A percentile compares a stretch with the other conserved stretches of the same genome.
Evolutionary conservation across 768 basidiomycete genomes (phyloP).

Genomic region (Udeniomyces megalosporus): DNA sequence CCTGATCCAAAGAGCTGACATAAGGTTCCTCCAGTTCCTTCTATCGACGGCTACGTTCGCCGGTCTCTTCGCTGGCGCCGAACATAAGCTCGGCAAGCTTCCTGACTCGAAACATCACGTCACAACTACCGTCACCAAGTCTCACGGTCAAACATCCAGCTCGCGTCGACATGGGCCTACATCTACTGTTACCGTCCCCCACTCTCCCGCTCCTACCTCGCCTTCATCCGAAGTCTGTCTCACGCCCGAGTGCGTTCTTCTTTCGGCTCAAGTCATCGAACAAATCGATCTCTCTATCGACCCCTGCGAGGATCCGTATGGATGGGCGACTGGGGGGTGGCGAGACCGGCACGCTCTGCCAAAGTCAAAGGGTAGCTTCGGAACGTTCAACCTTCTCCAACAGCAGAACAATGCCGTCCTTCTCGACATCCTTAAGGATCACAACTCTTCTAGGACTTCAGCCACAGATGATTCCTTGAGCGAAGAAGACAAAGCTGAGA

Average conservation of each 20-base stretch:
- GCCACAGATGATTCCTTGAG: slow-evolving; percentile 16
- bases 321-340: slow-evolving; percentile 86
- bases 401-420: slow-evolving; percentile 39
- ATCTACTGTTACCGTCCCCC: not conserved
- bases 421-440: slow-evolving; percentile 48
- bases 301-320: slow-evolving; percentile 91
- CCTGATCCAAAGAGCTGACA: too few relatives aligned
- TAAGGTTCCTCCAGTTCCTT: slow-evolving; percentile 36
- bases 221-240: slow-evolving; percentile 47
- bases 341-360: slow-evolving; percentile 65
- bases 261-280: slow-evolving; percentile 66
- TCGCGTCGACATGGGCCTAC: not conserved
- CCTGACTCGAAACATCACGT: not conserved
- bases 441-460: slow-evolving; percentile 16
- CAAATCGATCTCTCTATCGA: slow-evolving; percentile 65
- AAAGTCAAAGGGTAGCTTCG: slow-evolving; percentile 58
- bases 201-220: not conserved
- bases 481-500: slow-evolving; percentile 38
- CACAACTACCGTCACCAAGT: not conserved
- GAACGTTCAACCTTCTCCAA: slow-evolving; percentile 44
- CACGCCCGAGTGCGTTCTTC: slow-evolving; percentile 58
- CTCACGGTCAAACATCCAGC: not conserved
- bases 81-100: slow-evolving; percentile 39
- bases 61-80: slow-evolving; percentile 78
- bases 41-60: slow-evolving; percentile 75